Conservation (phyloP, 495 filamentous ascomycete genomes). For the Coniosporium apollinis region DNA sequence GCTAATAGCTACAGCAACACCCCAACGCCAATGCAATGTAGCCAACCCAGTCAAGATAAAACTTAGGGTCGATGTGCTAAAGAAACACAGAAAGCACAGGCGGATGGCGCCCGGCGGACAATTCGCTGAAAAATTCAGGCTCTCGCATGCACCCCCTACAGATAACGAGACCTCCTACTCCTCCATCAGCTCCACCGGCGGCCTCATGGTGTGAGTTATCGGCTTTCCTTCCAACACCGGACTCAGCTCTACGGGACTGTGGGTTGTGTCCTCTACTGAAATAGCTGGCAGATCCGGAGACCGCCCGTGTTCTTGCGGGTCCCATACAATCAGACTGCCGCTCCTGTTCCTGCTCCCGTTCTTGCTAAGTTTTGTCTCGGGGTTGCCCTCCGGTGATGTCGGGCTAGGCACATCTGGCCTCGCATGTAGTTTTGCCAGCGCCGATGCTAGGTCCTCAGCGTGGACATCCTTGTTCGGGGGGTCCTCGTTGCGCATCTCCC, state of each 20-base stretch:
- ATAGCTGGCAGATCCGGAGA: constrained; percentile 74
- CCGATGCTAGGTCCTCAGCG: constrained; percentile 71
- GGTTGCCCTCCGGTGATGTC: constrained; percentile 23
- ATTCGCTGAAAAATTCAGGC: too few species aligned
- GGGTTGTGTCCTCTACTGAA: constrained; percentile 75
- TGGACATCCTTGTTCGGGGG: constrained; percentile 90
- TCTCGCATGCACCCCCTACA: too few species aligned
- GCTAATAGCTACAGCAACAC: too few species aligned
- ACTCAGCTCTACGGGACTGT: constrained; percentile 31
- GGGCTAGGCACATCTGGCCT: constrained; percentile 13
- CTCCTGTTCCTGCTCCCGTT: constrained; percentile 32
- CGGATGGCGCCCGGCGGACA: too few species aligned
- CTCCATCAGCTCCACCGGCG: constrained; percentile 79
- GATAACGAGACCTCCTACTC: too few species aligned
- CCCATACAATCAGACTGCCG: constrained; percentile 54
- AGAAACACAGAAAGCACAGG: too few species aligned
- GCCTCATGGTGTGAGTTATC: constrained; percentile 60
- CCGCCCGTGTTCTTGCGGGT: constrained; percentile 56
- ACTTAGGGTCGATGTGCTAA: too few species aligned
- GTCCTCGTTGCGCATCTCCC: constrained; percentile 78
- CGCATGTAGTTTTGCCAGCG: constrained; percentile 50
- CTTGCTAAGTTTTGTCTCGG: constrained; percentile 10
- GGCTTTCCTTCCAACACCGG: constrained; percentile 28
- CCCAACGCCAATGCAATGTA: too few species aligned
- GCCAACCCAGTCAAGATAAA: too few species aligned